Conservation (phyloP, 176 grass and related monocot species). For the Poa pratensis region DNA sequence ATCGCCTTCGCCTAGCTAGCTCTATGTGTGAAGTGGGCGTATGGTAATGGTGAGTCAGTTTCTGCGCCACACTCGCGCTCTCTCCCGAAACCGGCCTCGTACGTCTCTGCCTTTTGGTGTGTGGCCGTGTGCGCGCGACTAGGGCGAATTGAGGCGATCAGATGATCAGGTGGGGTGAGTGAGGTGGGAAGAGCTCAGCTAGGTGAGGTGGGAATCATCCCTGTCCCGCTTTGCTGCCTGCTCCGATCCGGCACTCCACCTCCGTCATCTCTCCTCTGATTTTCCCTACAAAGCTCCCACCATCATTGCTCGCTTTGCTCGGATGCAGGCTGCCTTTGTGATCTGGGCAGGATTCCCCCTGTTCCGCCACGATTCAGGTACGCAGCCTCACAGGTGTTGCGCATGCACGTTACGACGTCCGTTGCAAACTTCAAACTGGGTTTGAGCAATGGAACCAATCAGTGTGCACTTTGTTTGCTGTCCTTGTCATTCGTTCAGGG, state of each 20-base stretch:
- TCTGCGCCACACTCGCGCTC: neutral
- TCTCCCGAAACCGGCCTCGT: neutral
- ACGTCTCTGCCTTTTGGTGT: slow-evolving; percentile 9
- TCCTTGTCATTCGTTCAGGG: neutral
- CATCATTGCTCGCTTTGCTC: too few relatives aligned
- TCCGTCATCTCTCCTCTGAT: neutral
- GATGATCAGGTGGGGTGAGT: too few relatives aligned
- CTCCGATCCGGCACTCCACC: slow-evolving; percentile 41
- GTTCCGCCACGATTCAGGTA: neutral
- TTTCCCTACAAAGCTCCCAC: too few relatives aligned
- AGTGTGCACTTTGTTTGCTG: neutral
- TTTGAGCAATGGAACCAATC: neutral
- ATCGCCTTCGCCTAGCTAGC: neutral
- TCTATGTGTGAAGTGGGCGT: neutral
- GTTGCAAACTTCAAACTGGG: neutral
- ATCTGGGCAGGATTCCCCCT: too few relatives aligned
- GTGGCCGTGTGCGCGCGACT: neutral
- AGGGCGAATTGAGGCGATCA: neutral
- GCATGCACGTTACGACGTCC: neutral
- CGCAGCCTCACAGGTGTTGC: neutral
- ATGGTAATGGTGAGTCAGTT: neutral
- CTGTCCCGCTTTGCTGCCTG: slow-evolving; percentile 12
- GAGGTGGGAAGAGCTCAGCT: too few relatives aligned
- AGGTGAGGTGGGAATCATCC: slow-evolving; percentile 9
- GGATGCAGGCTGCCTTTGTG: too few relatives aligned